Base-by-base conservation (phyloP, 2,329 filamentous ascomycete species). In the Emydomyces testavorans region DNA sequence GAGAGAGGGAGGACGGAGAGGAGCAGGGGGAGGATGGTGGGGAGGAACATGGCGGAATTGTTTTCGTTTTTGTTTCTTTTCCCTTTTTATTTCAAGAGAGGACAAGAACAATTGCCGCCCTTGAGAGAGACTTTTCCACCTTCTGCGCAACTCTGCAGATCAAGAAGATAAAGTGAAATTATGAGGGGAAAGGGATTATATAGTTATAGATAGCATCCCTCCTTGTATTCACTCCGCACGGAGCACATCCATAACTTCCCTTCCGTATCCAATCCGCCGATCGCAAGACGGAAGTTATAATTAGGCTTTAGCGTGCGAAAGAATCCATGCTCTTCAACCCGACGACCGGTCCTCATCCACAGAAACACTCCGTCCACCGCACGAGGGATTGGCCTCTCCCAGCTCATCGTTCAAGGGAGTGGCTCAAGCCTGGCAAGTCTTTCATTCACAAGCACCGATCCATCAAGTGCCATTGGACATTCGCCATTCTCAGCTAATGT, bases 1-100 rank as follows among this genome's bases (percentile, higher is more conserved):
- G 58, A 32, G n/a, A 56, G 48, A 23, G 52, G 34, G 20, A 48
- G 24, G 50, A 31, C 21, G 39, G 46, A 64, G 5, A 41, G 46
- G 31, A 53, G 26, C 20, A 44, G 40, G 10, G 42, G 31, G 34
- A 44, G 20, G 18, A 49, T 26, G n/a, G 31, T 8, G 7, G 45
- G 11, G 28, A 29, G 13, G 21, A 47, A 40, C 45, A 47, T 46
- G 13, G 13, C 24, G 37, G 37, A 28, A 11, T 28, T 28, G 32
- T 35, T 31, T 4, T 31, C 29, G 4, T 3, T 31, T 10, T 11
- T 28, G 26, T 28, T 11, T 11, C 11, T 31, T n/a, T 31, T 31
- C 10, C 11, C 26, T 31, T n/a, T 11, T 11, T 3, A 31, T 3
- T 31, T 11, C n/a, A 31, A 8, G 10, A 11, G 29, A 31, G n/a